phyloP scores from a whole-genome alignment of 345 rosid species.

The Salix dunnii region DNA sequence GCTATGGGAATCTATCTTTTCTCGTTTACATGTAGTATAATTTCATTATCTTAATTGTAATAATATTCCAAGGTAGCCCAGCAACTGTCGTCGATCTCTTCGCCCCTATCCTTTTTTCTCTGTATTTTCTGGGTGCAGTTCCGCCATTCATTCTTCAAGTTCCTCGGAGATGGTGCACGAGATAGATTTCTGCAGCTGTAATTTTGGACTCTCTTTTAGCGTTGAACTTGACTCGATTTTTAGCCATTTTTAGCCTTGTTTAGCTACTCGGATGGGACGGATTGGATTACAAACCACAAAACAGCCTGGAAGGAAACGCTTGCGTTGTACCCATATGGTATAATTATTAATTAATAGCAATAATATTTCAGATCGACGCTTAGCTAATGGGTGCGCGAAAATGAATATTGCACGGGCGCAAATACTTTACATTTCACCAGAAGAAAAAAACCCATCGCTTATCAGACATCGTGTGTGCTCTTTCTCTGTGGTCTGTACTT shows the following conservation, averaged over 20 bases:
- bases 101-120: not conserved
- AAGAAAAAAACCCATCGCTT: not conserved
- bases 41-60: not conserved
- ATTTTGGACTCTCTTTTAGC: not conserved
- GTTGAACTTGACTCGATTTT: not conserved
- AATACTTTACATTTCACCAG: not conserved
- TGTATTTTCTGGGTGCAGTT: no score
- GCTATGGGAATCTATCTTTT: not conserved
- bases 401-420: not conserved
- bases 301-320: not conserved
- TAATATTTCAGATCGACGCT: not conserved
- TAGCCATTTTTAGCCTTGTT: no score
- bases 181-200: not conserved
- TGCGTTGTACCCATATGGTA: not conserved
- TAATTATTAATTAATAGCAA: not conserved
- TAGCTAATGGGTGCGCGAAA: not conserved
- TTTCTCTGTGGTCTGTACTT: fast-evolving
- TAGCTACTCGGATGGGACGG: not conserved
- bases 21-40: not conserved
- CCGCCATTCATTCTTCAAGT: not conserved
- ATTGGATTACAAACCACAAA: not conserved
- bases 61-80: not conserved
- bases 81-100: not conserved
- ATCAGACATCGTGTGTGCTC: not conserved
- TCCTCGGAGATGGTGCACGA: not conserved